Evolutionary conservation across 441 rosid species (phyloP).

Genomic region (Biscutella laevigata): DNA sequence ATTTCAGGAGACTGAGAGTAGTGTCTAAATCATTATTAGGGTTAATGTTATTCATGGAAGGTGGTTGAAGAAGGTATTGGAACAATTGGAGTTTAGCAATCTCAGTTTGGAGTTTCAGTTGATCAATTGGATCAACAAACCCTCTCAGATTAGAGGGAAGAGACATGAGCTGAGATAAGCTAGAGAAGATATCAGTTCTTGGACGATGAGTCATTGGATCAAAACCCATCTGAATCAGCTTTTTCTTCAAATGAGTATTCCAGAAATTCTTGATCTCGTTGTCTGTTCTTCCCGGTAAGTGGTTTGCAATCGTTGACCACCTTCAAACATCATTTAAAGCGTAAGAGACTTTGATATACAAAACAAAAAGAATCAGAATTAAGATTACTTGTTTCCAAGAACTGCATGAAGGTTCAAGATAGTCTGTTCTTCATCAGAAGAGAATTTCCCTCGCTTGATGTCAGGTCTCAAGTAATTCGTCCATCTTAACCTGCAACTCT

Average conservation of each 20-base stretch:
- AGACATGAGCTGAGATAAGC: conserved; percentile 60
- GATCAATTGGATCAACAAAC: conserved; percentile 38
- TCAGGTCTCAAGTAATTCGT: conserved; percentile 61
- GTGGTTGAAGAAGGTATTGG: conserved; percentile 53
- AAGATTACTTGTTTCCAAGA: conserved; percentile 57
- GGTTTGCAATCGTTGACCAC: conserved; percentile 59
- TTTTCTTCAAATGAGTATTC: conserved; percentile 65
- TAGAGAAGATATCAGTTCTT: conserved; percentile 45
- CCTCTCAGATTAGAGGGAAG: conserved; percentile 45
- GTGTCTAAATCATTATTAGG: conserved; percentile 37
- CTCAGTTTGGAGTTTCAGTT: conserved; percentile 42
- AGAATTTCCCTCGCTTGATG: no score
- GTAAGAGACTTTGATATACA: background rate
- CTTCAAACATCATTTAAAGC: conserved; percentile 13
- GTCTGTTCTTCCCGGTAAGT: conserved; percentile 53
- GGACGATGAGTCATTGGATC: conserved; percentile 59
- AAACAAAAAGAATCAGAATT: conserved; percentile 7
- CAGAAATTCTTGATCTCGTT: conserved; percentile 54
- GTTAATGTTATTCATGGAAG: conserved; percentile 24
- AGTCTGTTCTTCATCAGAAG: conserved; percentile 51
- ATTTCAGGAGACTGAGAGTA: conserved; percentile 29
- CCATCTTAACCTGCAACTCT: conserved; percentile 66
- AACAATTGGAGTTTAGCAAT: conserved; percentile 46
- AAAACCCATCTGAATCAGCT: conserved; percentile 50
- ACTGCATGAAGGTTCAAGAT: conserved; percentile 56